A percentile compares a stretch with the other conserved stretches of the same genome.
phyloP scores from a whole-genome alignment of 2,329 filamentous ascomycete genomes.

The Phyllosticta citrichinensis region DNA sequence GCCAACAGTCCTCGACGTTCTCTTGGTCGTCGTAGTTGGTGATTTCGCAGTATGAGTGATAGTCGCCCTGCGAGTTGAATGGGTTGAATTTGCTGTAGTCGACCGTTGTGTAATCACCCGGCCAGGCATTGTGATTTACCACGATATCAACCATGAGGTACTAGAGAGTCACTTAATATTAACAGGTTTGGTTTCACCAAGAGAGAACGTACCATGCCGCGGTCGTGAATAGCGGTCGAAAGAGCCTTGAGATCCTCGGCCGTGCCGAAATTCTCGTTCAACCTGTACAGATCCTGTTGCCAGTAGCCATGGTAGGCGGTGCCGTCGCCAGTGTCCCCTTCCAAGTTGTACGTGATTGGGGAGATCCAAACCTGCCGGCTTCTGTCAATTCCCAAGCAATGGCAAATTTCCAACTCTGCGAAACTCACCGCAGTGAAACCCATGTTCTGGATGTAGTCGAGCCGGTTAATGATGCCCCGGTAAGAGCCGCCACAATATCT shows the following conservation, averaged over 20 bases:
- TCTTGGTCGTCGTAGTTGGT: conserved; percentile 45
- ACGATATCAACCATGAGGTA: conserved; percentile 54
- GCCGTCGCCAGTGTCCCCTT: conserved; percentile 32
- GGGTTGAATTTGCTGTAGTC: conserved; percentile 45
- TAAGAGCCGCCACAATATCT: conserved; percentile 53
- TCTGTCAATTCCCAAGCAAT: background rate
- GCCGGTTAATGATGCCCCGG: conserved; percentile 45
- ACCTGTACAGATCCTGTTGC: conserved; percentile 41
- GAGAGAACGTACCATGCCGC: conserved; percentile 38
- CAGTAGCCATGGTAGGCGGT: conserved; percentile 42
- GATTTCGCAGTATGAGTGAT: conserved; percentile 49
- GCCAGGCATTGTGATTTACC: conserved; percentile 47
- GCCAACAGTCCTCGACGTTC: conserved; percentile 39
- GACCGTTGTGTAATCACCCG: conserved; percentile 36
- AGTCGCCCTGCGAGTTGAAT: conserved; percentile 49
- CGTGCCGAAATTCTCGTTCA: conserved; percentile 52
- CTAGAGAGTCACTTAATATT: conserved; percentile 14
- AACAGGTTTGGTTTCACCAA: background rate
- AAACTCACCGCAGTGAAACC: conserved; percentile 46
- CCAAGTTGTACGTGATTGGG: conserved; percentile 34
- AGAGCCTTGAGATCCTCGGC: conserved; percentile 49
- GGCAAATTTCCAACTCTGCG: background rate
- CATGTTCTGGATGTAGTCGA: conserved; percentile 55
- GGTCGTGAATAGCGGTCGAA: conserved; percentile 43
- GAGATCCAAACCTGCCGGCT: conserved; percentile 36